Percentiles rank a stretch among this genome's conserved stretches.
Evolutionary conservation across 1,284 basidiomycete genomes (phyloP).

Genomic region (Ustilago sp.): DNA sequence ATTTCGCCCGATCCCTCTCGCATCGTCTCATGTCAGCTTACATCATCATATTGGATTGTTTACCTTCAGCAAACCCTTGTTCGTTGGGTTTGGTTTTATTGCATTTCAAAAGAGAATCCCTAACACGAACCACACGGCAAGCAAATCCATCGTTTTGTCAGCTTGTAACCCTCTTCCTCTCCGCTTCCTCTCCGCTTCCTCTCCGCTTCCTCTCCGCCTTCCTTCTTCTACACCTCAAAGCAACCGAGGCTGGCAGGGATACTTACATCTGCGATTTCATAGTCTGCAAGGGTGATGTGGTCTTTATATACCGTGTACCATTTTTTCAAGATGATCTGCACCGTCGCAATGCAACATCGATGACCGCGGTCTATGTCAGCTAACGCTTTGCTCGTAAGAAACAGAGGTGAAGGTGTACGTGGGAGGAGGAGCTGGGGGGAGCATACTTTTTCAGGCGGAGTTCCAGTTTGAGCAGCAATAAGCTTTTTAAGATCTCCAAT

Average conservation of each 20-base stretch:
- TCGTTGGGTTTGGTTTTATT: conserved; percentile 8
- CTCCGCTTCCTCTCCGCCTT: neutral
- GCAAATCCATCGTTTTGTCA: neutral
- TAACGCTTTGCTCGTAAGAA: neutral
- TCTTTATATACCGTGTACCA: conserved; percentile 74
- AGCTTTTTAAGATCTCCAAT: conserved; percentile 96
- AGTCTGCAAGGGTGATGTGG: conserved; percentile 89
- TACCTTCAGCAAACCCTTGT: neutral
- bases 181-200: neutral
- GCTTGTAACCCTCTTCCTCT: neutral
- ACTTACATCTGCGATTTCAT: conserved; percentile 73
- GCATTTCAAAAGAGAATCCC: conserved; percentile 53
- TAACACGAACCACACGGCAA: neutral
- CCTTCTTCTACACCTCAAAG: neutral
- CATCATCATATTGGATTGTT: no score
- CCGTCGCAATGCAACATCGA: neutral
- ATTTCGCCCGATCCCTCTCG: no score
- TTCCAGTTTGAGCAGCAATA: conserved; percentile 95
- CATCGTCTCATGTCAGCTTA: no score
- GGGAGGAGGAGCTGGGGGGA: neutral
- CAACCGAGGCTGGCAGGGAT: neutral
- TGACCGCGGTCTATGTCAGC: neutral
- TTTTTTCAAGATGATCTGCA: conserved; percentile 92
- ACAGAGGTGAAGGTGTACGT: neutral
- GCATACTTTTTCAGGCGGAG: conserved; percentile 73